These are phyloP conservation scores for Gardenia jasminoides DNA, from an alignment of 257 asterid species.

Conservation along the genomic window DNA sequence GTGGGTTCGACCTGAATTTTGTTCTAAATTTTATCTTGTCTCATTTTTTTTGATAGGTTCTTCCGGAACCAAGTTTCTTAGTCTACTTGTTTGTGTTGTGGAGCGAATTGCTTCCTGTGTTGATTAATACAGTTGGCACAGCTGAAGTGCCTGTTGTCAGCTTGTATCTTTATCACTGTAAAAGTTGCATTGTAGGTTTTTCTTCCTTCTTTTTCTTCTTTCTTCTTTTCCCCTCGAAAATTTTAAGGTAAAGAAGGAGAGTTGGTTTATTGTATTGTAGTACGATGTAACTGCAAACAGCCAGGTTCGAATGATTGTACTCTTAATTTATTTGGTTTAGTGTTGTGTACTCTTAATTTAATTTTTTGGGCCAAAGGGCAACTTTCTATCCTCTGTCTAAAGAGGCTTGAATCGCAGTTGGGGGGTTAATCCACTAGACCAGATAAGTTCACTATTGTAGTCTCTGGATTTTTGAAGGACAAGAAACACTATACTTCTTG, in stretches of 20 bases:
- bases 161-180: neutral
- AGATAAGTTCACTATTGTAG: too few relatives aligned
- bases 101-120: conserved; percentile 14
- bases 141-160: neutral
- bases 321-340: neutral
- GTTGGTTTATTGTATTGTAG: conserved; percentile 10
- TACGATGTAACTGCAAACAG: conserved; percentile 19
- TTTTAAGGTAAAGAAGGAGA: conserved; percentile 15
- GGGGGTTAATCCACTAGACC: too few relatives aligned
- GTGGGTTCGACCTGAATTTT: conserved; percentile 6
- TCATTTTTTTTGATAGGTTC: neutral
- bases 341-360: neutral
- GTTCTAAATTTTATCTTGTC: neutral
- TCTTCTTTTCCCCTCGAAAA: conserved; percentile 2
- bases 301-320: conserved; percentile 9
- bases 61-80: conserved; percentile 1
- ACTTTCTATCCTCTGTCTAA: too few relatives aligned
- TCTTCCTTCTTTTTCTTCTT: neutral
- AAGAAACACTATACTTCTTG: too few relatives aligned
- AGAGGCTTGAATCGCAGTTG: too few relatives aligned
- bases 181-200: conserved; percentile 13
- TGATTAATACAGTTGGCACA: conserved; percentile 7
- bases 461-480: too few relatives aligned
- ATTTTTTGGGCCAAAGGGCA: too few relatives aligned
- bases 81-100: conserved; percentile 13